Evolutionary conservation across 2,329 filamentous ascomycete species (phyloP).

Genomic region (Phoma herbarum): DNA sequence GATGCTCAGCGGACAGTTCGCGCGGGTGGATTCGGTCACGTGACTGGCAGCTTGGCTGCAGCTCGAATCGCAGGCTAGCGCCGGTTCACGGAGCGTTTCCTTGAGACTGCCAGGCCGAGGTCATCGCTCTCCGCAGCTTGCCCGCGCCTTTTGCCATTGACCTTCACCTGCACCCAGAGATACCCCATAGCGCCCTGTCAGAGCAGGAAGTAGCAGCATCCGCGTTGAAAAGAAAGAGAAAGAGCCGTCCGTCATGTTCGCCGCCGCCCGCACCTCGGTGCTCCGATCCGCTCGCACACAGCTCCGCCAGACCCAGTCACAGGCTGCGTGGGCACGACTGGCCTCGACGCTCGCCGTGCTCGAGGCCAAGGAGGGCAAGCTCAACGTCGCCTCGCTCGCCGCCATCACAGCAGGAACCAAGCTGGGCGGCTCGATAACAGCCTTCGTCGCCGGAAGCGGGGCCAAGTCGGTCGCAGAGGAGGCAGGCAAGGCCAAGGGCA

Average conservation of each 20-base stretch:
- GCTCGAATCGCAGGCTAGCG: conserved; percentile 13
- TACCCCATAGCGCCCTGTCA: not conserved
- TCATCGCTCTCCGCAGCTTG: conserved; percentile 11
- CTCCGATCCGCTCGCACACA: conserved; percentile 55
- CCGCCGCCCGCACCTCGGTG: conserved; percentile 46
- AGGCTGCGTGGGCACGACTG: conserved; percentile 70
- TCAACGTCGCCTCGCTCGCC: conserved; percentile 82
- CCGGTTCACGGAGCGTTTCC: conserved; percentile 6
- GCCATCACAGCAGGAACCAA: conserved; percentile 87
- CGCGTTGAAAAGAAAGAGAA: too few relatives aligned
- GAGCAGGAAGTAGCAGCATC: too few relatives aligned
- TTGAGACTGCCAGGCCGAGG: conserved; percentile 17
- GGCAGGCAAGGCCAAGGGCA: conserved; percentile 85
- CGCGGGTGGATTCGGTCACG: not conserved
- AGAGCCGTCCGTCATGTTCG: conserved; percentile 50
- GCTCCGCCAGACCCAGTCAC: conserved; percentile 52
- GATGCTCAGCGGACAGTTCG: conserved; percentile 37
- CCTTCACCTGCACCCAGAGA: not conserved
- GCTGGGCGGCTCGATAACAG: conserved; percentile 84
- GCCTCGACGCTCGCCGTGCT: conserved; percentile 90
- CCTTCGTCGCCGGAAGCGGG: conserved; percentile 83
- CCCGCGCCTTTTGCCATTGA: not conserved
- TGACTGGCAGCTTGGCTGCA: not conserved
- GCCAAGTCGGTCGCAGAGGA: conserved; percentile 80
- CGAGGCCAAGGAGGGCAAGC: conserved; percentile 89